phyloP scores from a whole-genome alignment of 768 basidiomycete species.

The Suillus bovinus region DNA sequence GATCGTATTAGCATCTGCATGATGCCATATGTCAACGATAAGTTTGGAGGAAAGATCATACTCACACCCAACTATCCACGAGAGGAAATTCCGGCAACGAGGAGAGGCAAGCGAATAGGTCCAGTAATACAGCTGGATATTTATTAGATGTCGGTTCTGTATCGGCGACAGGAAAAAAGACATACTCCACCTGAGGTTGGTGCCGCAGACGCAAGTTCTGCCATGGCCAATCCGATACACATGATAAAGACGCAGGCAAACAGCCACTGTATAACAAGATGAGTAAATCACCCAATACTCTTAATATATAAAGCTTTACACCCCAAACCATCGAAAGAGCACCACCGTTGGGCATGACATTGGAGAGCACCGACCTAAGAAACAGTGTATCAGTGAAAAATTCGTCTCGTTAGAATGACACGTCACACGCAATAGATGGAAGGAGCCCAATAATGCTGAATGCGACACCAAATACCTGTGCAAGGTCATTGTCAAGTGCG shows the following conservation, averaged over 20 bases:
- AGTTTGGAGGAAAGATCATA: conserved; percentile 10
- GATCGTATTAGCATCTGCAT: conserved; percentile 49
- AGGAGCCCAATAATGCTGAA: conserved; percentile 33
- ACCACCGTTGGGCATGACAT: conserved; percentile 16
- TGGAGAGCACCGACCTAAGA: conserved; percentile 11
- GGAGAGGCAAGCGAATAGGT: conserved; percentile 46
- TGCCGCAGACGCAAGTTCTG: conserved; percentile 67
- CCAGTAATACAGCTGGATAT: conserved; percentile 49
- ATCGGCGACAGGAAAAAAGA: not conserved
- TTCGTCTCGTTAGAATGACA: not conserved
- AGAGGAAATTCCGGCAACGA: conserved; percentile 44
- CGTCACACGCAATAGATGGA: conserved; percentile 18
- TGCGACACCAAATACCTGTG: conserved; percentile 29
- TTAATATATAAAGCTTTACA: not conserved
- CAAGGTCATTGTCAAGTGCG: not conserved
- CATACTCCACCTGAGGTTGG: conserved; percentile 72
- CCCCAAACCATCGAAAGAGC: conserved; percentile 17
- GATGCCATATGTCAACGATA: not conserved
- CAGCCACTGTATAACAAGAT: conserved; percentile 48
- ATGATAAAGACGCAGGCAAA: conserved; percentile 64
- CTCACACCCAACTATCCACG: conserved; percentile 58
- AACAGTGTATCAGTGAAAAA: not conserved
- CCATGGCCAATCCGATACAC: conserved; percentile 65
- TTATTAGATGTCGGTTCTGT: not conserved
- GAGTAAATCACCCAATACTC: not conserved